Conservation (phyloP, 306 rosid genomes). For the Phaseolus lunatus region DNA sequence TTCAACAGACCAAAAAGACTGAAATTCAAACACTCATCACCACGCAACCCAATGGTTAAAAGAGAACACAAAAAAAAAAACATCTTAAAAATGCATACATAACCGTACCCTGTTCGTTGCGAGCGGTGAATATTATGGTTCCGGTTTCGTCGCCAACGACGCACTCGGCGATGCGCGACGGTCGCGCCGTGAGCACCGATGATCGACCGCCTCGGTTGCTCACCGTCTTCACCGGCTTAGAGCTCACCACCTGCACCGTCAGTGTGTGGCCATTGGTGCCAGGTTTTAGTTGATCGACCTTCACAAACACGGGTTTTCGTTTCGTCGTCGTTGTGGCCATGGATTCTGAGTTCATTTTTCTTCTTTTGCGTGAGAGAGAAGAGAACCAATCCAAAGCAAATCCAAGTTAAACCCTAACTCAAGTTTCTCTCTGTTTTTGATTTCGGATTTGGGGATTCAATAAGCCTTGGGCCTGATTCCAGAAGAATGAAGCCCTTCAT, state of each 20-base stretch:
- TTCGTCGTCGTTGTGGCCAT: conserved; percentile 67
- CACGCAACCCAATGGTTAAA: neutral
- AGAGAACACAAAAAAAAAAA: neutral
- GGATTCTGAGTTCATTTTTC: conserved; percentile 7
- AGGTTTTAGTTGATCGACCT: conserved; percentile 80
- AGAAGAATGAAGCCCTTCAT: neutral
- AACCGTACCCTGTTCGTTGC: conserved; percentile 79
- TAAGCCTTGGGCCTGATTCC: conserved; percentile 27
- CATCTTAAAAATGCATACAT: neutral
- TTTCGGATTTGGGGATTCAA: conserved; percentile 48
- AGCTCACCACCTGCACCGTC: conserved; percentile 79
- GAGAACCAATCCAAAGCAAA: conserved; percentile 24
- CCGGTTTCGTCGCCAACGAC: conserved; percentile 84
- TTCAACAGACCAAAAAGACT: neutral
- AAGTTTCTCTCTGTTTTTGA: conserved; percentile 2
- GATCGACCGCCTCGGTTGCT: conserved; percentile 60
- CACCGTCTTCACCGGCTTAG: conserved; percentile 52
- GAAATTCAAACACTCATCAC: neutral
- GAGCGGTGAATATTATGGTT: conserved; percentile 80
- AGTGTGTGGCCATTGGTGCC: conserved; percentile 87
- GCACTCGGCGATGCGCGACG: conserved; percentile 78
- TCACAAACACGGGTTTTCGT: conserved; percentile 86
- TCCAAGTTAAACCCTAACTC: conserved; percentile 53
- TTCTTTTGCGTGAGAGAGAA: neutral
- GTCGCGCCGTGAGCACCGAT: conserved; percentile 55